Base-by-base conservation (phyloP, 2,329 filamentous ascomycete species). In the Colletotrichum noveboracense region DNA sequence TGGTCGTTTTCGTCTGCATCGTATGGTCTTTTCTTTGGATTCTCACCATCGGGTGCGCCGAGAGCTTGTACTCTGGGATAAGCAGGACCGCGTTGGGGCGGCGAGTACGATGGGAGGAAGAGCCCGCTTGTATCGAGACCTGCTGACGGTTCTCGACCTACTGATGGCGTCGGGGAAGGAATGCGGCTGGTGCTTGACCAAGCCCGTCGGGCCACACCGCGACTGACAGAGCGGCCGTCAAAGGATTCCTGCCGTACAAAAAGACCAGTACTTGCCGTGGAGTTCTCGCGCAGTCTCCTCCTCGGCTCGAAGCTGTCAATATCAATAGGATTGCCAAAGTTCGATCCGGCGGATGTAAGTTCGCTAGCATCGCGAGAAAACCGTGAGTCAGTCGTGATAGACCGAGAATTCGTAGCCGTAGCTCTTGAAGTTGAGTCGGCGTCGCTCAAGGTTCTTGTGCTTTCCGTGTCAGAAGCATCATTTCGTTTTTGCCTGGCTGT, bases 261-360 rank as follows among this genome's bases (percentile, higher is more conserved):
- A 24, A 70, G 67, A 5, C 32, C 67, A 24, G 26, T 70, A 36
- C 62, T 66, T 28, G 62, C 24, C n/a, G 38, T 52, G 26, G 62
- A 66, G 8, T 66, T 26, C 58, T 69, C 74, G 6, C 62, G 34
- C 18, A 10, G 16, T 14, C 18, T 18, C 14, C 24, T 64, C 36
- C n/a, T 34, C 28, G 24, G 26, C 58, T 30, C 28, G 61, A 64
- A 43, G 21, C 32, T 24, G 30, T 64, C 61, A 13, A 72, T n/a
- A 12, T 74, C 65, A n/a, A 76, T 76, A 9, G 74, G 74, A 26
- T 72, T 75, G 13, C 36, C 43, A 10, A 13, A 24, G 10, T 21
- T 66, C 10, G 73, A 75, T 7, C 73, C 73, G n/a, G 32, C 69
- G 24, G 56, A 24, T 13, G 62, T 72, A 14, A 48, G 7, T 16